Base-by-base conservation (phyloP, 2,329 filamentous ascomycete genomes). In the Stemphylium lycopersici region DNA sequence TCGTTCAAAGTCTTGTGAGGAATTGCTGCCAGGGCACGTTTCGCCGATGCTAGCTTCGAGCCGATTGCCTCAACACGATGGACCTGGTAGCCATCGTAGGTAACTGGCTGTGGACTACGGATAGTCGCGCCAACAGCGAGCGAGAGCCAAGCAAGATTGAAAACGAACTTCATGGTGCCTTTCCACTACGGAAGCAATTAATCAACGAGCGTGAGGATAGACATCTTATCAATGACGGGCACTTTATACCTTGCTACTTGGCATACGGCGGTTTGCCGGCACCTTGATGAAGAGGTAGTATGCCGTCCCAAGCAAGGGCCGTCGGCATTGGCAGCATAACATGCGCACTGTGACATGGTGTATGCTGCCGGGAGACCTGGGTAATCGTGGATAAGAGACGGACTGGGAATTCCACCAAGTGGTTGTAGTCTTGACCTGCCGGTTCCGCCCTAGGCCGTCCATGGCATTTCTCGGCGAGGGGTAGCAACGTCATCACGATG, bases 31-130 rank as follows among this genome's bases (percentile, higher is more conserved):
- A 80, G 70, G 20, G 74, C 69, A 20, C 69, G 58, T 41, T 73
- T 67, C 2, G 79, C 62, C 16, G 62, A 58, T 12, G 64, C 64
- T 4, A 74, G 56, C 34, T 78, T 65, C 11, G 29, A 26, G 20
- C 69, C 59, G 8, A 68, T 66, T 13, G 72, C 67, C 20, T 72
- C 69, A 42, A 79, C 66, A 29, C 76, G 74, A 48, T 78, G 68
- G 31, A 78, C 77, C 54, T 76, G 73, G 41, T 74, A 75, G 31
- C 77, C 77, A 61, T 77, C 71, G 59, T 80, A 79, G 44, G 68
- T 52, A 10, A 50, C 54, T 18, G 43, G 40, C 11, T 55, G 52
- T 18, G 71, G 48, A 67, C 69, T 62, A 59, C 71, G 63, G 34
- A 64, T 50, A 11, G 59, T 58, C 11, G 58, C 49, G 46, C 58